These are phyloP conservation scores for Phytopythium boreale DNA, from an alignment of 352 stramenopile species.

Conservation along the genomic window DNA sequence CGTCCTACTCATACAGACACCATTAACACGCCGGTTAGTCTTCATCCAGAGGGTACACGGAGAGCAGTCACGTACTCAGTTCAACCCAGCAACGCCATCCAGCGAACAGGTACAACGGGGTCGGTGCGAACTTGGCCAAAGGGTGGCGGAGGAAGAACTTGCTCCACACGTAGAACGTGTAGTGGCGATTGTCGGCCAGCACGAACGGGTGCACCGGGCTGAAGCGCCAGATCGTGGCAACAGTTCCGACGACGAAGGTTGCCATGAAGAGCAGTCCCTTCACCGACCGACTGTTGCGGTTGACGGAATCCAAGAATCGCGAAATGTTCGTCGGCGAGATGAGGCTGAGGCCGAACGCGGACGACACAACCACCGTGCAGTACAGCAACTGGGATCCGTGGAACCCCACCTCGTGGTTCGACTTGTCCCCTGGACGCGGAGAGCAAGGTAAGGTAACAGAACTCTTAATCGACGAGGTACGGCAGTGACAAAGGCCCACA, in stretches of 20 bases:
- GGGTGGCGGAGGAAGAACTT: conserved; percentile 81
- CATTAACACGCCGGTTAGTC: neutral
- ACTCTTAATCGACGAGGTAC: neutral
- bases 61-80: conserved; percentile 37
- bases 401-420: conserved; percentile 74
- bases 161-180: conserved; percentile 91
- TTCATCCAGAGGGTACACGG: neutral
- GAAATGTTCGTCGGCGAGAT: conserved; percentile 28
- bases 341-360: conserved; percentile 56
- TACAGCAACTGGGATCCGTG: conserved; percentile 78
- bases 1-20: conserved; percentile 28
- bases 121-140: conserved; percentile 63
- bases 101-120: conserved; percentile 56
- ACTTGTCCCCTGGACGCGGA: conserved; percentile 65
- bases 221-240: conserved; percentile 51
- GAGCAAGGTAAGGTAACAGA: neutral
- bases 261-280: conserved; percentile 33
- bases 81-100: conserved; percentile 65
- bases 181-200: conserved; percentile 91
- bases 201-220: conserved; percentile 90
- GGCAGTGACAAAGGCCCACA: neutral
- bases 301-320: conserved; percentile 31
- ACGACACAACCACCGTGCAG: conserved; percentile 60
- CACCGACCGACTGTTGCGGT: conserved; percentile 29
- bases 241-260: conserved; percentile 10